These are phyloP conservation scores for Bifiguratus adelaidae DNA, from an alignment of 192 early-diverging fungal genomes.

Conservation along the genomic window DNA sequence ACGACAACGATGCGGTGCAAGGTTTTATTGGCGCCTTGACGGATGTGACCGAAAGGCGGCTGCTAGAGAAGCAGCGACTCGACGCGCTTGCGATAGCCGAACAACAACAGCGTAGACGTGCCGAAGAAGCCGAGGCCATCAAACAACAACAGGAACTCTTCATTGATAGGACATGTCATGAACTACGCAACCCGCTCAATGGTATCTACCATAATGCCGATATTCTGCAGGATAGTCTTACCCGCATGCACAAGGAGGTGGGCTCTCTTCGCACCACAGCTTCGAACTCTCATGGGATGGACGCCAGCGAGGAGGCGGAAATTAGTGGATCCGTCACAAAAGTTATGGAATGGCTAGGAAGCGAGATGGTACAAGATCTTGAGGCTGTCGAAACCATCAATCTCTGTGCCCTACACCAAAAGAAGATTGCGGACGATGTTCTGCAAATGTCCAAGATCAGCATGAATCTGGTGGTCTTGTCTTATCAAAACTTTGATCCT, in stretches of 20 bases:
- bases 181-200: conserved; percentile 9
- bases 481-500: conserved; percentile 31
- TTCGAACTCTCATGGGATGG: no score
- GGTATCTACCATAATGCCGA: conserved; percentile 1
- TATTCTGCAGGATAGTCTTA: conserved; percentile 1
- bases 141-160: conserved; percentile 12
- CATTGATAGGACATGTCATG: conserved; percentile 6
- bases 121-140: conserved; percentile 9
- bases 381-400: conserved; percentile 9
- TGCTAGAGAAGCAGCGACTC: conserved; percentile 8
- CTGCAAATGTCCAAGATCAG: conserved; percentile 49
- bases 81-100: conserved; percentile 11
- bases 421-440: conserved; percentile 45
- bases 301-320: no score
- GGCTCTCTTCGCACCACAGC: no score
- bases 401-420: conserved; percentile 12
- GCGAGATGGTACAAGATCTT: not conserved
- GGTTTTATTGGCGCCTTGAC: not conserved
- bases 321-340: no score
- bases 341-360: not conserved
- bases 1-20: no score
- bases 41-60: not conserved
- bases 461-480: conserved; percentile 39
- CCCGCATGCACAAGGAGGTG: no score
- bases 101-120: conserved; percentile 6